These are phyloP conservation scores for Chalaropsis thielavioides DNA, from an alignment of 2,329 filamentous ascomycete genomes.

Conservation along the genomic window DNA sequence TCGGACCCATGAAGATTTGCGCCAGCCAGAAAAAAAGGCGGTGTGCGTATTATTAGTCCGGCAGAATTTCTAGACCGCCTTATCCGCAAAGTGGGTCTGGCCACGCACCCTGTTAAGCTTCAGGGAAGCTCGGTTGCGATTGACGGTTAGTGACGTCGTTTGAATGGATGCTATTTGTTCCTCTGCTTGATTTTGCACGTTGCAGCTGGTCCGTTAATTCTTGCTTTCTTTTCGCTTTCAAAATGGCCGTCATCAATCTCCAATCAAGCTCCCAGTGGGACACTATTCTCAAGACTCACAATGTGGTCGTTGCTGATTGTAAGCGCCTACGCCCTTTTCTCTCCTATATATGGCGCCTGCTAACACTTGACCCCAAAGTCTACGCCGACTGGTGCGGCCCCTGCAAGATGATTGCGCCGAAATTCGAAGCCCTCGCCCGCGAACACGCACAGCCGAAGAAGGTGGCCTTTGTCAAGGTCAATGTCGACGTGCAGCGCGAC, in stretches of 20 bases:
- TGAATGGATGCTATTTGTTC: neutral
- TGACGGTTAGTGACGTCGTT: conserved; percentile 9
- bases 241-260: conserved; percentile 40
- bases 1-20: conserved; percentile 13
- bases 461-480: conserved; percentile 83
- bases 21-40: conserved; percentile 17
- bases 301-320: conserved; percentile 85
- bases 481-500: conserved; percentile 69
- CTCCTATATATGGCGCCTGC: neutral
- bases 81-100: conserved; percentile 10
- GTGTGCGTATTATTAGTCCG: conserved; percentile 13
- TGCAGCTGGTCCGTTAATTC: neutral
- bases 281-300: conserved; percentile 54
- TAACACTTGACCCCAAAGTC: conserved; percentile 39
- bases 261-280: conserved; percentile 57
- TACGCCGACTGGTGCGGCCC: conserved; percentile 92
- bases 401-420: conserved; percentile 81
- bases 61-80: conserved; percentile 24
- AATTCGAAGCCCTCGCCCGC: conserved; percentile 69
- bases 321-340: conserved; percentile 27
- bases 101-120: neutral
- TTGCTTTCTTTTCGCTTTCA: neutral
- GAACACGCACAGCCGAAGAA: conserved; percentile 68
- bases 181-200: neutral
- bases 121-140: neutral